phyloP scores from a whole-genome alignment of 2,329 filamentous ascomycete species.

The Diaporthe destruens region DNA sequence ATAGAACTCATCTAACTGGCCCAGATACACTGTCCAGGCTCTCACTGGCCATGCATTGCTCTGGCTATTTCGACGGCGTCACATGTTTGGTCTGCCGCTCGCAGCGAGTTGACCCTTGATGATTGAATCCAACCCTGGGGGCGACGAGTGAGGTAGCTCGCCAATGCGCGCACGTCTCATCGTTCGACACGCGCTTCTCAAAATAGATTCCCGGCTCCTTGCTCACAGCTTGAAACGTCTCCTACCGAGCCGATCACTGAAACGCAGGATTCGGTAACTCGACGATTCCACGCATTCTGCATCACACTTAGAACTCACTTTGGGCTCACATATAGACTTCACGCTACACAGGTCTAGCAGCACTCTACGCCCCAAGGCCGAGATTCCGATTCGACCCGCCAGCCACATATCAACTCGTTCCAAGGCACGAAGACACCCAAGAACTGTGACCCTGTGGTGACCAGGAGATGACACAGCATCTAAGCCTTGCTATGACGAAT shows the following conservation, averaged over 20 bases:
- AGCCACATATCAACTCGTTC: neutral
- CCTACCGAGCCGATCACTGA: neutral
- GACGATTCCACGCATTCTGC: neutral
- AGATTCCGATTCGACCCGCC: neutral
- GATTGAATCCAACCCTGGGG: neutral
- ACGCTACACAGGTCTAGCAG: neutral
- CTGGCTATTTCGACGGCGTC: neutral
- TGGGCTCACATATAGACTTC: neutral
- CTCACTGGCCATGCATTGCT: neutral
- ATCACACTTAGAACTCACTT: conserved; percentile 3
- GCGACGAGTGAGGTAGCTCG: neutral
- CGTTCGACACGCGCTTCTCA: neutral
- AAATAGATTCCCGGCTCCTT: conserved; percentile 26
- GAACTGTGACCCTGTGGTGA: neutral
- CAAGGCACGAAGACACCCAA: neutral
- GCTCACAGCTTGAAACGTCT: conserved; percentile 4
- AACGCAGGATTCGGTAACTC: neutral
- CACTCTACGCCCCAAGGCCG: neutral
- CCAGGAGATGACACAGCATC: neutral
- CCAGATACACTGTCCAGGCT: neutral
- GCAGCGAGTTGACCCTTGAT: neutral
- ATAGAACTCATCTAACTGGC: neutral
- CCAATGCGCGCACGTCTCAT: conserved; percentile 17
- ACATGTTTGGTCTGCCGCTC: neutral
- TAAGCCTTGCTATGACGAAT: conserved; percentile 6